These are phyloP conservation scores for Citrus unshiu DNA, from an alignment of 345 rosid species.

Conservation along the genomic window DNA sequence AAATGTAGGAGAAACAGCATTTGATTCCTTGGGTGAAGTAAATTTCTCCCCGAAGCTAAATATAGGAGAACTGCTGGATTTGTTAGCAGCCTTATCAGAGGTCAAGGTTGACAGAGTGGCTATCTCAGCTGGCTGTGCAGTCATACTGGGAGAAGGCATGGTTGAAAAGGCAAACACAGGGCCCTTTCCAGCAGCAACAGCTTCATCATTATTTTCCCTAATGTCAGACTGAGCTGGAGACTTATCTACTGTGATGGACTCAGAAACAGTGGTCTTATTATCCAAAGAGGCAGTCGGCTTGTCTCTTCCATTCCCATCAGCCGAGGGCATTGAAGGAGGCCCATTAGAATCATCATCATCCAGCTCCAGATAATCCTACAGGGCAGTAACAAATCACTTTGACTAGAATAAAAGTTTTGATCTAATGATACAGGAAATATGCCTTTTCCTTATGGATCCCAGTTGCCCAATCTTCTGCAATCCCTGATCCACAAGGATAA, in stretches of 20 bases:
- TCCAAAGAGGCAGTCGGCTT: constrained; percentile 32
- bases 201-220: constrained; percentile 32
- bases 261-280: constrained; percentile 30
- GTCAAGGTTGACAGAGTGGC: constrained; percentile 27
- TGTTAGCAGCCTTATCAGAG: constrained; percentile 23
- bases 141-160: constrained; percentile 23
- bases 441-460: neutral
- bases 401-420: neutral
- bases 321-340: constrained; percentile 22
- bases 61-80: constrained; percentile 23
- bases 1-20: constrained; percentile 16
- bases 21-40: constrained; percentile 31
- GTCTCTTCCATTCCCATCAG: constrained; percentile 32
- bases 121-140: constrained; percentile 31
- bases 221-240: constrained; percentile 33
- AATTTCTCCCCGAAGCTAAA: constrained; percentile 28
- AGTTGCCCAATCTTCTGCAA: neutral
- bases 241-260: constrained; percentile 28
- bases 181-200: constrained; percentile 34
- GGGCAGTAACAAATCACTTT: neutral
- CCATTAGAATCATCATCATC: constrained; percentile 55
- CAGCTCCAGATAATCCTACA: constrained; percentile 70
- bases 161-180: constrained; percentile 19
- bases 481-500: neutral
- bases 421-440: neutral